Conservation (phyloP, 306 rosid species). For the Urtica urens region DNA sequence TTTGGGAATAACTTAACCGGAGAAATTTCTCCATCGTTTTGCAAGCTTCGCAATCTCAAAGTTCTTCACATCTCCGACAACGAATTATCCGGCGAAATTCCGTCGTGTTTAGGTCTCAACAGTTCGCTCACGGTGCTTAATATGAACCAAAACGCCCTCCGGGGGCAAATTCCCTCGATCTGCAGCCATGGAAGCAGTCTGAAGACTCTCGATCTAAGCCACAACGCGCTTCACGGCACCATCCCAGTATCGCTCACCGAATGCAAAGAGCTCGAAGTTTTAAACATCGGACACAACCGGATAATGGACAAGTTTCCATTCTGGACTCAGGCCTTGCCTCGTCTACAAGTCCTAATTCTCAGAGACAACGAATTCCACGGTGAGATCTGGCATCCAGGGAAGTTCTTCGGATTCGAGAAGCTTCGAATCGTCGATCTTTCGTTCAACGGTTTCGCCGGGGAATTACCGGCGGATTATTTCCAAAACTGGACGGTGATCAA, state of each 20-base stretch:
- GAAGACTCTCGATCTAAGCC: not conserved
- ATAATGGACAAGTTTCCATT: not conserved
- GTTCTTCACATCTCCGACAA: not conserved
- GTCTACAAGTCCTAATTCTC: not conserved
- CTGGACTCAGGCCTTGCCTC: not conserved
- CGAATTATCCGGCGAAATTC: not conserved
- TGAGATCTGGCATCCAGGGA: not conserved
- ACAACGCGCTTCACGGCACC: not conserved
- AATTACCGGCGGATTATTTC: not conserved
- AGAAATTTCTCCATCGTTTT: not conserved
- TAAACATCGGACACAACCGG: conserved; percentile 8
- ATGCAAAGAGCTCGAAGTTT: not conserved
- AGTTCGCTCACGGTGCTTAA: not conserved
- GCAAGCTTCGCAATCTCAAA: not conserved
- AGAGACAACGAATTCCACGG: not conserved
- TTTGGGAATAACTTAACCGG: not conserved
- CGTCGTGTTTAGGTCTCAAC: not conserved
- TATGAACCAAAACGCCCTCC: conserved; percentile 3
- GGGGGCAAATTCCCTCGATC: not conserved
- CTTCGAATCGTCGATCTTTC: not conserved
- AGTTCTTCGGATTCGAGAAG: not conserved
- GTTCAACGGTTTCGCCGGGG: not conserved
- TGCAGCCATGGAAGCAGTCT: not conserved
- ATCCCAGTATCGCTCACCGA: conserved; percentile 2
- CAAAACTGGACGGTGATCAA: conserved; percentile 1